These are phyloP conservation scores for Mycena indigotica DNA, from an alignment of 768 basidiomycete species.

Conservation along the genomic window DNA sequence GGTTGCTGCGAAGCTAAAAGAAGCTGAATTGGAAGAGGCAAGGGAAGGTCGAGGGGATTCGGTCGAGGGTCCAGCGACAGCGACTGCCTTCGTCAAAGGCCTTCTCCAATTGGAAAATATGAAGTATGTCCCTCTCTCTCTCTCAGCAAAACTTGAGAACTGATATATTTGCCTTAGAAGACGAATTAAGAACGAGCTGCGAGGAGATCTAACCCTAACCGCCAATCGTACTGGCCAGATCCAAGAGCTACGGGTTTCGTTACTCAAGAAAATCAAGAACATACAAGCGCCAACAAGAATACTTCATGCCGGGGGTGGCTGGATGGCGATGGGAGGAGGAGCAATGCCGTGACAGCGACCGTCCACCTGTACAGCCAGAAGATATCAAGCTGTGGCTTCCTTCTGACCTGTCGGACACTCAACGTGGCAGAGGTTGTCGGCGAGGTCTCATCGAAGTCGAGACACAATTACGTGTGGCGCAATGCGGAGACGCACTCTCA, in stretches of 20 bases:
- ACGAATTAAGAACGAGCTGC: not conserved
- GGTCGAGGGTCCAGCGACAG: not conserved
- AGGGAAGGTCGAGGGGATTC: not conserved
- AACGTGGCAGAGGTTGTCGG: not conserved
- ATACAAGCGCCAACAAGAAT: conserved; percentile 1
- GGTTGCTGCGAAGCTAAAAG: conserved; percentile 5
- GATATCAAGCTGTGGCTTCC: conserved; percentile 16
- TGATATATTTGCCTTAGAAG: not conserved
- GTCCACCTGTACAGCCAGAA: conserved; percentile 6
- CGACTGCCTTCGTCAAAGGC: conserved; percentile 2
- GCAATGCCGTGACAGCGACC: not conserved
- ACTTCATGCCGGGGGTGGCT: conserved; percentile 6
- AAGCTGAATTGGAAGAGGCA: not conserved
- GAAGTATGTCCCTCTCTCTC: conserved; percentile 6
- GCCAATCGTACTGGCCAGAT: not conserved
- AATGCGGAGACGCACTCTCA: not conserved
- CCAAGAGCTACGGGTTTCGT: conserved; percentile 7
- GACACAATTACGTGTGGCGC: not conserved
- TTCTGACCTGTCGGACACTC: not conserved
- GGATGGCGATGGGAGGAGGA: conserved; percentile 3
- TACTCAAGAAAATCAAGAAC: conserved; percentile 5
- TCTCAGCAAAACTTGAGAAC: not conserved
- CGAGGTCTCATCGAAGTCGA: not conserved
- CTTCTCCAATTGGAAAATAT: conserved; percentile 11
- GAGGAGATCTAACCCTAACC: not conserved